Evolutionary conservation across 1,284 basidiomycete genomes (phyloP), one percentile per base, ranked within the genome.

Genomic region (Ganoderma meredithae): DNA sequence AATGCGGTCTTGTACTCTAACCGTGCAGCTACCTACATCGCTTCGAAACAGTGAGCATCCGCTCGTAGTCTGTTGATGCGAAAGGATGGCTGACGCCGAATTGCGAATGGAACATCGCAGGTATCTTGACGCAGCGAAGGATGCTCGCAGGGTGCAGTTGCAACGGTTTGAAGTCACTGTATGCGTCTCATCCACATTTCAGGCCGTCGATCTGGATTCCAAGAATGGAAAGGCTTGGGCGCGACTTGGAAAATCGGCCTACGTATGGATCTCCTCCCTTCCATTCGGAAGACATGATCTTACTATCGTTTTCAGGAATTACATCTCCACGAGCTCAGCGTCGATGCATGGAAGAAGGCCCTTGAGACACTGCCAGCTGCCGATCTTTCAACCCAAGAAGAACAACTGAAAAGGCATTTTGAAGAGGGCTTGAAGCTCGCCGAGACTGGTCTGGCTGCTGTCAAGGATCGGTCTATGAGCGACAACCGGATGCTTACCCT

Each of bases 211-310:
- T 33, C 49, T 81, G 7, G 80, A 82, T 67, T 78, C 79, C 2
- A 71, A 63, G 22, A 82, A 82, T 67, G 69, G 77, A 5, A 83
- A 82, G 71, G 82, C 72, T 7, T 80, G 77, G 76, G 79, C 74
- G 0, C 73, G 82, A 33, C 69, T 79, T 3, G 81, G 78, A 0
- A 72, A 75, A 19, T 76, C 78, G 2, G 55, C 73, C 33, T 76
- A 79, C 60, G 81, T 81, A 56, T 36, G 61, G 72, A 67, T 43
- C 63, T 15, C 1, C 33, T 17, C 15, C 17, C 59, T 33, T n/a
- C 72, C 19, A 5, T 22, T 49, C 39, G 12, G n/a, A 27, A 17
- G 40, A 60, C 19, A 7, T 44, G 43, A 25, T 64, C 25, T 17
- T 49, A 13, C 27, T 3, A 22, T 36, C 22, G 62, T 13, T 5